Conservation (phyloP, 768 basidiomycete species). For the Kwoniella sp. region DNA sequence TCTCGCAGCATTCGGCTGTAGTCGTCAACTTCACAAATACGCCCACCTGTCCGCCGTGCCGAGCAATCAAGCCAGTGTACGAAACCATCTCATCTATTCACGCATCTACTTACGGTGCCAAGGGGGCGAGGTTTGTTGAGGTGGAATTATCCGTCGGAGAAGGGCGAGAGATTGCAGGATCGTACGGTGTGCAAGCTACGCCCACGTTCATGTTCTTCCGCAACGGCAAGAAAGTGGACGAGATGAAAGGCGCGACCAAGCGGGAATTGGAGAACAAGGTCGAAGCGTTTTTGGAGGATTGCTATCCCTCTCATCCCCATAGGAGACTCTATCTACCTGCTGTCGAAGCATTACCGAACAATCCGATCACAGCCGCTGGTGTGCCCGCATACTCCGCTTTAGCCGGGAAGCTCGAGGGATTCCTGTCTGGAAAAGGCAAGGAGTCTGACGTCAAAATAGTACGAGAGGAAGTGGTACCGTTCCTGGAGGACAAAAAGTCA, state of each 20-base stretch:
- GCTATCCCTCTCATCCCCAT: slow-evolving; percentile 44
- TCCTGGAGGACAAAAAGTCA: slow-evolving; percentile 30
- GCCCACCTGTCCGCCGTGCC: slow-evolving; percentile 73
- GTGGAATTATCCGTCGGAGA: slow-evolving; percentile 76
- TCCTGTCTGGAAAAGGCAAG: slow-evolving; percentile 17
- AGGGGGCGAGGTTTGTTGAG: slow-evolving; percentile 67
- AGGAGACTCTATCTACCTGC: slow-evolving; percentile 40
- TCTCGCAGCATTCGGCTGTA: slow-evolving; percentile 70
- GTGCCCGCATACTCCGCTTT: slow-evolving; percentile 40
- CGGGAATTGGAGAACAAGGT: slow-evolving; percentile 36
- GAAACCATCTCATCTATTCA: slow-evolving; percentile 74
- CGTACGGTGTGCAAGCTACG: slow-evolving; percentile 72
- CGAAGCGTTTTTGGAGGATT: slow-evolving; percentile 39
- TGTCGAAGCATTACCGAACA: slow-evolving; percentile 30
- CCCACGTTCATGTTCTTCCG: slow-evolving; percentile 90
- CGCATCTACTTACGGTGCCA: slow-evolving; percentile 29
- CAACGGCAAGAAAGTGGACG: slow-evolving; percentile 59
- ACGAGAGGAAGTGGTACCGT: slow-evolving; percentile 30
- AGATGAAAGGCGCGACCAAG: slow-evolving; percentile 43
- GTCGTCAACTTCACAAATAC: slow-evolving; percentile 80
- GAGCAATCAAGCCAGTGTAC: slow-evolving; percentile 80
- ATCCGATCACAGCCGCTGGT: slow-evolving; percentile 30
- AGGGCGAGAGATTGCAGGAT: slow-evolving; percentile 64
- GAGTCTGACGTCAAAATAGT: slow-evolving; percentile 17
- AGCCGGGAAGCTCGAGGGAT: slow-evolving; percentile 40